Evolutionary conservation across 2,329 filamentous ascomycete species (phyloP), one percentile per base, ranked within the genome.

Genomic region (Colletotrichum musicola): DNA sequence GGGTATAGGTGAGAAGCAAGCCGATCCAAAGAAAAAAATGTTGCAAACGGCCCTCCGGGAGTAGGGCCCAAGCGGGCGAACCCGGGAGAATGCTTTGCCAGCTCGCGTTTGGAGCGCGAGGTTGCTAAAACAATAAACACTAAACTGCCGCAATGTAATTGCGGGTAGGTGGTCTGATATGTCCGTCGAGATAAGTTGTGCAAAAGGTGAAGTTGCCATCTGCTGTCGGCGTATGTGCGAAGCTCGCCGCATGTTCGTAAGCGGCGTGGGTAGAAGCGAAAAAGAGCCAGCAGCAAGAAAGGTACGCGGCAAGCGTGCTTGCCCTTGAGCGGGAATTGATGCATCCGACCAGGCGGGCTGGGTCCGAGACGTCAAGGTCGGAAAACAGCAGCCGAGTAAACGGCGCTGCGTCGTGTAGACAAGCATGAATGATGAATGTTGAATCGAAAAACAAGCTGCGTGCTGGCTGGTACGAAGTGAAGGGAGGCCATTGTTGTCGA

Each of bases 361-460:
- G 60, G 35, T 79, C 78, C 25, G 76, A 76, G 49, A 77, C 76
- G 50, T 77, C 76, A 58, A 74, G 66, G 57, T 80, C 78, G 30
- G 78, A 77, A 49, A 38, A 75, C 42, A 25, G 49, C 55, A 68
- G 62, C 30, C 27, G 44, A 59, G 55, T 25, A 40, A 49, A 55
- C 62, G 55, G 35, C 63, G 67, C 51, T 67, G 63, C 38, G 44
- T 68, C 44, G 49, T 62, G n/a, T 68, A 57, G 57, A 51, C 67
- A 67, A 54, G 67, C 63, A 57, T 54, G n/a, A 35, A 49, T 30
- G 59, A 57, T 54, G n/a, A 35, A 49, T 30, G 59, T 71, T 49
- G 66, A 71, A 65, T 51, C 64, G 65, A 65, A 69, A 20, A 58
- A 69, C 42, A 16, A 59, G 62, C 38, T 57, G 60, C 58, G 10